Percentiles rank a stretch among this genome's conserved stretches.
Conservation (phyloP, 1,139 yeast genomes). For the Hemisphaericaspora lyxosophila region DNA sequence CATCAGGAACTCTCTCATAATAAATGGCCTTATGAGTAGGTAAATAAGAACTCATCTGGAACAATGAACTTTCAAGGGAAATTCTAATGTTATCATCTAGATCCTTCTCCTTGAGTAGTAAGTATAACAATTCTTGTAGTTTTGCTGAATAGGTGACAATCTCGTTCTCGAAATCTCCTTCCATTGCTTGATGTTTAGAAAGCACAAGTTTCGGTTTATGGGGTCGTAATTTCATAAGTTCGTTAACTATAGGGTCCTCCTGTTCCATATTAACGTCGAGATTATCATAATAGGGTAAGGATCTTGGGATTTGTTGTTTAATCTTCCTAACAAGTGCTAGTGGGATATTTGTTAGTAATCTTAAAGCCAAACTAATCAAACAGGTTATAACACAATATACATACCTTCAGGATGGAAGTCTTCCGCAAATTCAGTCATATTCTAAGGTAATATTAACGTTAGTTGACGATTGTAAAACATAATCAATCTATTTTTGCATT, state of each 20-base stretch:
- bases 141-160: constrained; percentile 27
- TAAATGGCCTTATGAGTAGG: constrained; percentile 18
- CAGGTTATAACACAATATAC: too few relatives aligned
- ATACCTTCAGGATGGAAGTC: constrained; percentile 25
- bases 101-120: constrained; percentile 27
- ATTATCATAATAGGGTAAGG: constrained; percentile 16
- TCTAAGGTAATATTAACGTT: neutral
- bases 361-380: too few relatives aligned
- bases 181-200: constrained; percentile 9
- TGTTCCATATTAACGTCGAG: constrained; percentile 7
- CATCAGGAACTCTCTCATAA: constrained; percentile 5
- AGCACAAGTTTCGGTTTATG: constrained; percentile 20
- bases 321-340: constrained; percentile 15
- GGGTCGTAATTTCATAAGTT: constrained; percentile 34
- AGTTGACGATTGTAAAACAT: neutral
- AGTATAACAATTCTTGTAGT: constrained; percentile 29
- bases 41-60: constrained; percentile 28
- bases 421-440: neutral
- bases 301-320: constrained; percentile 16
- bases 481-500: neutral
- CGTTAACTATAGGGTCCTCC: constrained; percentile 28
- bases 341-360: too few relatives aligned
- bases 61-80: constrained; percentile 27
- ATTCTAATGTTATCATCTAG: constrained; percentile 33
- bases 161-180: constrained; percentile 7